Evolutionary conservation across 129 eudicot genomes (phyloP).

Genomic region (Tagetes erecta): DNA sequence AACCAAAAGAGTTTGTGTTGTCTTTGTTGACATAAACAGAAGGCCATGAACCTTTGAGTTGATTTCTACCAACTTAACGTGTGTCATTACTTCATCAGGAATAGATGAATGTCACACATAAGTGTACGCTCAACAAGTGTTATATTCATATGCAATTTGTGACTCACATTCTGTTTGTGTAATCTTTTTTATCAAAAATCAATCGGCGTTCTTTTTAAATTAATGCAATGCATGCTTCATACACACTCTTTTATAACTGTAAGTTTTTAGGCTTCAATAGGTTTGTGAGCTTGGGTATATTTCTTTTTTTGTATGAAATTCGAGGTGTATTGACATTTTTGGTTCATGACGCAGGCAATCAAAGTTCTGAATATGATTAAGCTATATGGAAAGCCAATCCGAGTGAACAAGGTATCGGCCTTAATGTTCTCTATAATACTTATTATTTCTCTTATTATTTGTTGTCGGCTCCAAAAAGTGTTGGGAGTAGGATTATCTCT

Average conservation of each 20-base stretch:
- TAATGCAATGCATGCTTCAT: not conserved
- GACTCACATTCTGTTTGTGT: not conserved
- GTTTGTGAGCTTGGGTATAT: not conserved
- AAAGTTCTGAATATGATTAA: constrained; percentile 97
- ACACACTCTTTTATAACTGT: not conserved
- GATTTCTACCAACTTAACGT: too few relatives aligned
- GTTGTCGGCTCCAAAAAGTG: not conserved
- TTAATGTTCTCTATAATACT: not conserved
- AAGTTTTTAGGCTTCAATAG: constrained; percentile 3
- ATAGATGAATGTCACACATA: not conserved
- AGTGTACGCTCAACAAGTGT: not conserved
- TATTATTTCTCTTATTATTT: not conserved
- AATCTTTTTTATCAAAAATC: constrained; percentile 5
- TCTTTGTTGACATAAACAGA: too few relatives aligned
- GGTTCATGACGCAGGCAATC: constrained; percentile 65
- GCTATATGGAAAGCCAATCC: constrained; percentile 84
- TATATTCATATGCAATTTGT: not conserved
- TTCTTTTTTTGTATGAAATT: not conserved
- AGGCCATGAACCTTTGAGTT: too few relatives aligned
- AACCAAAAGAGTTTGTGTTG: too few relatives aligned
- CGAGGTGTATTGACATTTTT: constrained; percentile 6
- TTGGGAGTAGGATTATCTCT: not conserved
- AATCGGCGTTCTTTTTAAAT: not conserved
- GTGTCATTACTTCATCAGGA: not conserved
- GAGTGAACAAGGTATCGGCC: constrained; percentile 78